phyloP scores from a whole-genome alignment of 306 rosid genomes.

The Rubus parviflorus region DNA sequence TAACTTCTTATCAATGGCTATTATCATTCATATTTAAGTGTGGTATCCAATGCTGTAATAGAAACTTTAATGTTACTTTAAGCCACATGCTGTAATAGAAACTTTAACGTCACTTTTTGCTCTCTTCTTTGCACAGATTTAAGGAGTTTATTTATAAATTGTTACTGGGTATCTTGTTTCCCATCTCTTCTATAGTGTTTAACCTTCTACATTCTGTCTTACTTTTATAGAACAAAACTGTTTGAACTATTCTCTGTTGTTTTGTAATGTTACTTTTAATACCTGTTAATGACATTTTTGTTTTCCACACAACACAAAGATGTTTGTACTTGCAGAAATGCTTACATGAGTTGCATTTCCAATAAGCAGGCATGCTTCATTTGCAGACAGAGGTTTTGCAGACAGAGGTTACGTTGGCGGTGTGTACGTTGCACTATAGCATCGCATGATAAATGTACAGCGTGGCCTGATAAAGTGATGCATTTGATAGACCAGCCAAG shows the following conservation, averaged over 20 bases:
- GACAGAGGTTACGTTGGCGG: constrained; percentile 52
- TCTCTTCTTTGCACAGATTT: neutral
- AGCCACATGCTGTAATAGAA: neutral
- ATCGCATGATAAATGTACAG: constrained; percentile 72
- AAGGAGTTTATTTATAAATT: neutral
- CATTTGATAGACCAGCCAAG: constrained; percentile 50
- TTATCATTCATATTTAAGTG: neutral
- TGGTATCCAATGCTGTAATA: neutral
- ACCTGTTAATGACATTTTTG: neutral
- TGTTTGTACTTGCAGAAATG: neutral
- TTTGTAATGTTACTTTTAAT: neutral
- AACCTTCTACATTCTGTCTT: neutral
- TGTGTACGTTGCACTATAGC: constrained; percentile 70
- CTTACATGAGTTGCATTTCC: neutral
- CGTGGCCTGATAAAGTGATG: constrained; percentile 77
- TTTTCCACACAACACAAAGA: neutral
- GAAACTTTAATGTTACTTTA: neutral
- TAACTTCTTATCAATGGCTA: too few species aligned
- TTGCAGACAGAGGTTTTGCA: constrained; percentile 70
- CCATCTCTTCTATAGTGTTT: neutral
- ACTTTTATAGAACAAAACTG: neutral
- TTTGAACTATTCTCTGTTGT: neutral
- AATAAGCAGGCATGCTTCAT: constrained; percentile 66
- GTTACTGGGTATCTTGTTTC: neutral
- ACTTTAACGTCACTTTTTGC: neutral